A percentile compares a stretch with the other conserved stretches of the same genome.
Conservation (phyloP, 768 basidiomycete species). For the Lactarius tabidus region DNA sequence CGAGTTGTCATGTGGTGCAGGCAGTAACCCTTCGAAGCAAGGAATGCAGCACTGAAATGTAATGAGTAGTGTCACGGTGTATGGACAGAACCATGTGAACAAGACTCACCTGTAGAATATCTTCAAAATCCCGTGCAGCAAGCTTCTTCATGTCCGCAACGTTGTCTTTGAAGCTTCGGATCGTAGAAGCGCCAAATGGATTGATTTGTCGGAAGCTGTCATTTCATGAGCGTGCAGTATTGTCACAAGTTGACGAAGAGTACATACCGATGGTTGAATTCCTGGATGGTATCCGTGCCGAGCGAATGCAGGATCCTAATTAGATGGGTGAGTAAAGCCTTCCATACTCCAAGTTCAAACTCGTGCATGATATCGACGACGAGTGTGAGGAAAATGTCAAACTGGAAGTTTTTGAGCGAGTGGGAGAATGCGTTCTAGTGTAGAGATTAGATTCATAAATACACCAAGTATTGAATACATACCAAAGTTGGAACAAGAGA, state of each 20-base stretch:
- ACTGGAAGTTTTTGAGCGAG: no score
- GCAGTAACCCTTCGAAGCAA: neutral
- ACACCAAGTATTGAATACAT: no score
- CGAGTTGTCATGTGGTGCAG: neutral
- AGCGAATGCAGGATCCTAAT: neutral
- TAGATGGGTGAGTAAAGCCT: no score
- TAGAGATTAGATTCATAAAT: no score
- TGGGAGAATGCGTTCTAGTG: no score
- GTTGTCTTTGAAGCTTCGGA: neutral
- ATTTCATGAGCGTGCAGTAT: no score
- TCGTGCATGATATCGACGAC: no score
- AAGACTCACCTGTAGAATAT: neutral
- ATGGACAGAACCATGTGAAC: neutral
- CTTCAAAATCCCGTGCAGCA: neutral
- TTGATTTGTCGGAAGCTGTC: neutral
- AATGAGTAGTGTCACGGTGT: neutral
- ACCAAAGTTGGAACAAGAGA: no score
- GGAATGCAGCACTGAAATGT: neutral
- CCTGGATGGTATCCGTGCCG: neutral
- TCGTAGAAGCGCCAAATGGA: neutral
- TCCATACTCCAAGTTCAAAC: no score
- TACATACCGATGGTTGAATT: neutral
- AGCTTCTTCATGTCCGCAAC: neutral
- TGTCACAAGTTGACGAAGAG: neutral
- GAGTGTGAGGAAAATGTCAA: no score